Conservation (phyloP, 2,329 filamentous ascomycete genomes). For the Metarhizium brunneum region DNA sequence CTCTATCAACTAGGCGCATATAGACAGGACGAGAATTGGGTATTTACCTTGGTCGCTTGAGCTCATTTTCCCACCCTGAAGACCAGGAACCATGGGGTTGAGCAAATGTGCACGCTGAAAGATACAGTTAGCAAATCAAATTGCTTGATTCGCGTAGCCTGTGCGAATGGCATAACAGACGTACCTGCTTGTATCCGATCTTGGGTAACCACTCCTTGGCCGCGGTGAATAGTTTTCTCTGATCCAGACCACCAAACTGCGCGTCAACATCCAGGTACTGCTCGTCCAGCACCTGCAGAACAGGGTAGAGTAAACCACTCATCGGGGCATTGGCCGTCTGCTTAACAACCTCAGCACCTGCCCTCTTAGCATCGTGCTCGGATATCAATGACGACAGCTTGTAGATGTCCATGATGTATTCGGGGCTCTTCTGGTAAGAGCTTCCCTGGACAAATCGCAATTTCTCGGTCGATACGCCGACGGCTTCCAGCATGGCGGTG, state of each 20-base stretch:
- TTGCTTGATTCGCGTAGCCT: not conserved
- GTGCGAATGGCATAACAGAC: not conserved
- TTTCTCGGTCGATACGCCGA: constrained; percentile 69
- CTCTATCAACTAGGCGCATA: not conserved
- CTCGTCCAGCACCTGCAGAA: constrained; percentile 81
- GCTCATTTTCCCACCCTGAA: constrained; percentile 81
- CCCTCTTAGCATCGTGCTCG: constrained; percentile 78
- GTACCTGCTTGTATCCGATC: constrained; percentile 67
- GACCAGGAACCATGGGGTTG: constrained; percentile 78
- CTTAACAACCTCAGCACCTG: constrained; percentile 90
- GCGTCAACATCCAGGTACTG: constrained; percentile 79
- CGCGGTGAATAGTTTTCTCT: constrained; percentile 80
- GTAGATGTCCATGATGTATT: constrained; percentile 86
- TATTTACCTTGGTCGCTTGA: constrained; percentile 54
- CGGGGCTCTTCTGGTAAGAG: constrained; percentile 63
- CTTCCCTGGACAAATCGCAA: constrained; percentile 79
- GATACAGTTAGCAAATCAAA: not conserved
- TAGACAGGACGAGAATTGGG: not conserved
- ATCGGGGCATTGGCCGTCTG: constrained; percentile 70
- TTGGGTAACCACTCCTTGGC: constrained; percentile 79
- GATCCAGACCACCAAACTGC: constrained; percentile 79
- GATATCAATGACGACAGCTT: constrained; percentile 61
- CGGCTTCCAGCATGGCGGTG: constrained; percentile 62
- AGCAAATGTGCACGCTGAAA: constrained; percentile 27
- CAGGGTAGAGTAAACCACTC: constrained; percentile 34